Base-by-base conservation (phyloP, 2,329 filamentous ascomycete species). In the Sordariomycetes sp. region DNA sequence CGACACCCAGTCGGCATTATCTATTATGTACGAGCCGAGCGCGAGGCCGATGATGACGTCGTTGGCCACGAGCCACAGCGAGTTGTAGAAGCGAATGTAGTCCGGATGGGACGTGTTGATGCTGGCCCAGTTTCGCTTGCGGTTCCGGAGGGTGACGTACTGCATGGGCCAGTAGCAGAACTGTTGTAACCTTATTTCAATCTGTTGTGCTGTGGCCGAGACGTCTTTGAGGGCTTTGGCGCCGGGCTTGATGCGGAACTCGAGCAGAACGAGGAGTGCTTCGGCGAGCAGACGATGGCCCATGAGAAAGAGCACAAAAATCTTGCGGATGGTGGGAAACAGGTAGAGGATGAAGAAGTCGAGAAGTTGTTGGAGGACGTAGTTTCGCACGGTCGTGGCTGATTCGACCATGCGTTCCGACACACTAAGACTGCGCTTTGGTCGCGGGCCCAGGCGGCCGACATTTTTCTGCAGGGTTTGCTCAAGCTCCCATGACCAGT, bases 141-240 rank as follows among this genome's bases (percentile, higher is more conserved):
- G 73, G 50, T 85, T 79, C n/a, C 88, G 81, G 30, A 98, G 60
- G 12, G 87, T 96, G 28, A 90, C 72, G 53, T 96, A 95, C 55
- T 98, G 90, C 59, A 94, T 86, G 3, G 92, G 93, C 88, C 90
- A 96, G 57, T 98, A 98, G 59, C 90, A 96, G 53, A 96, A 96
- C 54, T 98, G 92, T 53, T 96, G 87, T 16, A 98, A 70, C 5
- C 92, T 83, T 43, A 98, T 95, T 58, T 98, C 92, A 23, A 98
- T 80, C 58, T 98, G 92, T 55, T 98, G 92, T 17, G 92, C 92
- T 1, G 90, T 96, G 11, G 92, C 92, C 21, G 88, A 96, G 29
- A 96, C 78, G 53, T 98, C 92, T 54, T 96, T 96, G 36, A 98
- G 63, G 1, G 92, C 92, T 26, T 87, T 80, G 32, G 80, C 81